phyloP scores from a whole-genome alignment of 1,284 basidiomycete species.

The Spongispora temasekensis region DNA sequence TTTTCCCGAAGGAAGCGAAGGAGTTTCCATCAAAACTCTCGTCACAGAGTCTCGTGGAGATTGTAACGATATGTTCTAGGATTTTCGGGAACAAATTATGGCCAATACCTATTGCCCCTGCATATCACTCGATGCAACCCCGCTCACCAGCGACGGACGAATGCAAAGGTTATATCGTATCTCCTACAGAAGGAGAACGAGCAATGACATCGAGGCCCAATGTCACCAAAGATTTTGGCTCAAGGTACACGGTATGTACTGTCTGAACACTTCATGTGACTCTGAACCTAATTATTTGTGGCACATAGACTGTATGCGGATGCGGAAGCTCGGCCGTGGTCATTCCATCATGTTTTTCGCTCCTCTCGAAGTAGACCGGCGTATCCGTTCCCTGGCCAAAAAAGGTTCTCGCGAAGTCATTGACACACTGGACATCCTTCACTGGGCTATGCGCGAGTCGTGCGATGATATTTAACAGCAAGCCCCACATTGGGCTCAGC shows the following conservation, averaged over 20 bases:
- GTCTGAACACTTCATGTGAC: not conserved
- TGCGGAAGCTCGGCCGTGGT: constrained; percentile 51
- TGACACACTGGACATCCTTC: constrained; percentile 39
- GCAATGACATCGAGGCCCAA: constrained; percentile 56
- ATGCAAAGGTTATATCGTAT: constrained; percentile 48
- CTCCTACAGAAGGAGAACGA: constrained; percentile 48
- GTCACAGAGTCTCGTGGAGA: no score
- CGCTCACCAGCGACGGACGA: constrained; percentile 45
- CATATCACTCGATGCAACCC: constrained; percentile 48
- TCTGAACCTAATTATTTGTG: not conserved
- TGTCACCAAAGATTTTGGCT: constrained; percentile 53
- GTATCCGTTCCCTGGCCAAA: constrained; percentile 36
- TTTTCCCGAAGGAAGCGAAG: constrained; percentile 38
- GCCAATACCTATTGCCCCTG: constrained; percentile 47
- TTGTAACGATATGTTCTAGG: no score
- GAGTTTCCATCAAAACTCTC: constrained; percentile 49
- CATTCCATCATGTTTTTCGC: constrained; percentile 54
- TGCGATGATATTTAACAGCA: constrained; percentile 44
- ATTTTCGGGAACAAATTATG: constrained; percentile 61
- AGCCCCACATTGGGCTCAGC: constrained; percentile 47
- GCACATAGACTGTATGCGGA: constrained; percentile 47
- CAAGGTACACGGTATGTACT: constrained; percentile 49
- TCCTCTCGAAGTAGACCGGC: constrained; percentile 45
- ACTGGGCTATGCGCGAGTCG: constrained; percentile 49
- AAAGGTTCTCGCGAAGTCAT: constrained; percentile 14